Conservation (phyloP, 1,139 yeast species). For the Yarrowia galli region DNA sequence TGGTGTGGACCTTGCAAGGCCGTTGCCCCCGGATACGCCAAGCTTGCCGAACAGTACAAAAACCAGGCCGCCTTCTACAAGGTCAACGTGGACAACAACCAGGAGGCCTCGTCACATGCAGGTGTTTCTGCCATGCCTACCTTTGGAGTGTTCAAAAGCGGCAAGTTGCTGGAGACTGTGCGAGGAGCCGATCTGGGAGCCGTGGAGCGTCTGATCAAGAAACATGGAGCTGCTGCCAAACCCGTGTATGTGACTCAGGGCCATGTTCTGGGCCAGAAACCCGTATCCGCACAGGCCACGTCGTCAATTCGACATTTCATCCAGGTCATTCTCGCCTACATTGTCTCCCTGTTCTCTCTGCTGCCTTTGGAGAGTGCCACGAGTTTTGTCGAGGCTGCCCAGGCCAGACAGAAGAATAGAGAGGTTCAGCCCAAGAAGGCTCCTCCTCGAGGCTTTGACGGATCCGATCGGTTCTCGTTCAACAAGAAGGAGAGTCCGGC, state of each 20-base stretch:
- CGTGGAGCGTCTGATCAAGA: conserved; percentile 38
- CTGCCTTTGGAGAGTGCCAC: conserved; percentile 14
- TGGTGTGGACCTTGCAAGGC: conserved; percentile 99
- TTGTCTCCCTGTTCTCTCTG: conserved; percentile 6
- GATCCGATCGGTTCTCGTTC: neutral
- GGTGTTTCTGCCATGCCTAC: conserved; percentile 90
- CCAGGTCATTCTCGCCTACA: neutral
- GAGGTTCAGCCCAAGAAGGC: neutral
- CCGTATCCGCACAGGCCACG: neutral
- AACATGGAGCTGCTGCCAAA: neutral
- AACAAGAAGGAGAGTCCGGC: conserved; percentile 26
- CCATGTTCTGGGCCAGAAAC: conserved; percentile 6
- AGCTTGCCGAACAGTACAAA: conserved; percentile 64
- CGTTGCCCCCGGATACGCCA: conserved; percentile 89
- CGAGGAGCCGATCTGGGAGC: conserved; percentile 71
- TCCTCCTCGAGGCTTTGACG: neutral
- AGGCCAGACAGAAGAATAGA: neutral
- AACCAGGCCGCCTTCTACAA: conserved; percentile 65
- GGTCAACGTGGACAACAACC: conserved; percentile 78
- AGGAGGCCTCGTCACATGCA: conserved; percentile 72
- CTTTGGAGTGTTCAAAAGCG: conserved; percentile 73
- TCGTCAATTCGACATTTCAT: neutral
- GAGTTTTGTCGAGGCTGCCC: conserved; percentile 8
- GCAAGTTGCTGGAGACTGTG: conserved; percentile 66
- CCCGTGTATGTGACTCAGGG: conserved; percentile 18